These are phyloP conservation scores for Pilatotrama ljubarskyi DNA, from an alignment of 768 basidiomycete genomes.

Conservation along the genomic window DNA sequence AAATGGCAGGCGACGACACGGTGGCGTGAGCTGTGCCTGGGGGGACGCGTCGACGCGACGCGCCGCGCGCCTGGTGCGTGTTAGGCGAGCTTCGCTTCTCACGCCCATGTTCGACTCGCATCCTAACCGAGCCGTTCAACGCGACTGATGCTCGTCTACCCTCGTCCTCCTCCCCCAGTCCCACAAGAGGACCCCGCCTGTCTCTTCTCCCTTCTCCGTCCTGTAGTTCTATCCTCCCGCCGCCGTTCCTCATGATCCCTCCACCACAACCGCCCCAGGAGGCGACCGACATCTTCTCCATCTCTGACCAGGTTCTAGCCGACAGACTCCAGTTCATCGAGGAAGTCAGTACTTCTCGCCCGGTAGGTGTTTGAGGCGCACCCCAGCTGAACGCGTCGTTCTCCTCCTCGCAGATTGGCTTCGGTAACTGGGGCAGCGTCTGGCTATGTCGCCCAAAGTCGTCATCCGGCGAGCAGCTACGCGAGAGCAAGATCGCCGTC, in stretches of 20 bases:
- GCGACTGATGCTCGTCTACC: neutral
- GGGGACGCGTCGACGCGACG: constrained; percentile 10
- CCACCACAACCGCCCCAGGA: constrained; percentile 33
- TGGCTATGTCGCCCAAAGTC: constrained; percentile 75
- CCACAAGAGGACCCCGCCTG: neutral
- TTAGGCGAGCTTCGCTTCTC: constrained; percentile 11
- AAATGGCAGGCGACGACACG: constrained; percentile 14
- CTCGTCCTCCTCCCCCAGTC: neutral
- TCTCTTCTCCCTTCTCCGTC: constrained; percentile 3
- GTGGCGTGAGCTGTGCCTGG: constrained; percentile 14
- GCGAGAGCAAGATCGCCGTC: constrained; percentile 69
- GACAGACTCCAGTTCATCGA: constrained; percentile 73
- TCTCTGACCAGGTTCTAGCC: constrained; percentile 71
- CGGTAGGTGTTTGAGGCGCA: neutral
- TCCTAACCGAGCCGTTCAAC: constrained; percentile 9
- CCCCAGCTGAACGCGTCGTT: constrained; percentile 9
- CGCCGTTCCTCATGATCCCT: constrained; percentile 29
- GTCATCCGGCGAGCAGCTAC: constrained; percentile 37
- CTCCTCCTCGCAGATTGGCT: constrained; percentile 64
- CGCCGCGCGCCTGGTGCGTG: constrained; percentile 15
- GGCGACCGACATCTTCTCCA: constrained; percentile 66
- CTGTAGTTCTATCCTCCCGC: neutral
- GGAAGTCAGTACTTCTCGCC: constrained; percentile 48
- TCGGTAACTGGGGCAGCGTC: constrained; percentile 92
- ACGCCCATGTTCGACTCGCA: constrained; percentile 22